phyloP scores from a whole-genome alignment of 164 flowering plant genomes.

The Sextonia rubra region DNA sequence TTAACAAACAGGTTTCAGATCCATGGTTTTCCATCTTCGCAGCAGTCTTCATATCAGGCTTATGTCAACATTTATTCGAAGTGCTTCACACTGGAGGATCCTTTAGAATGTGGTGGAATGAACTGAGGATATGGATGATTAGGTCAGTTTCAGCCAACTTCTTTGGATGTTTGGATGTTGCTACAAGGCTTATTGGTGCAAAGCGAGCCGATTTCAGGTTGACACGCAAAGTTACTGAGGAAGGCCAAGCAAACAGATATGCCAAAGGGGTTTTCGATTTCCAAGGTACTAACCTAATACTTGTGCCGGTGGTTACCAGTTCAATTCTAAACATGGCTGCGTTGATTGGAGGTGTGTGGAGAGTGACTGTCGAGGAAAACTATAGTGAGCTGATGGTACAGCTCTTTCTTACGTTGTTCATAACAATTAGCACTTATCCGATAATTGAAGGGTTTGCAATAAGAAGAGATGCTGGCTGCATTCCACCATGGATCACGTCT shows the following conservation, averaged over 20 bases:
- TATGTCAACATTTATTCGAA: slow-evolving; percentile 15
- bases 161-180: slow-evolving; percentile 16
- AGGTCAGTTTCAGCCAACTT: slow-evolving; percentile 15
- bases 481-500: slow-evolving; percentile 5
- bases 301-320: slow-evolving; percentile 20
- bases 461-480: slow-evolving; percentile 14
- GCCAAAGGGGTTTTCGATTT: slow-evolving; percentile 27
- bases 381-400: slow-evolving; percentile 23
- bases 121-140: slow-evolving; percentile 20
- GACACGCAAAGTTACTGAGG: slow-evolving; percentile 29
- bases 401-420: slow-evolving; percentile 14
- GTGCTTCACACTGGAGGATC: slow-evolving; percentile 18
- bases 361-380: slow-evolving; percentile 5
- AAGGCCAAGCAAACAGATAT: slow-evolving; percentile 19
- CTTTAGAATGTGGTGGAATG: slow-evolving; percentile 14
- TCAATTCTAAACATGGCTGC: slow-evolving; percentile 16
- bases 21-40: slow-evolving; percentile 22
- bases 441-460: slow-evolving; percentile 23
- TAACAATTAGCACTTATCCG: slow-evolving; percentile 16
- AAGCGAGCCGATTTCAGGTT: slow-evolving; percentile 21
- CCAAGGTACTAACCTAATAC: slow-evolving; percentile 19
- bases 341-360: slow-evolving; percentile 14
- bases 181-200: slow-evolving; percentile 16
- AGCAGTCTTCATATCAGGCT: slow-evolving; percentile 8
- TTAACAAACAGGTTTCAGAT: slow-evolving; percentile 19